Percentiles rank a stretch among this genome's conserved stretches.
Conservation (phyloP, 2,329 filamentous ascomycete genomes). For the Botryotinia globosa region DNA sequence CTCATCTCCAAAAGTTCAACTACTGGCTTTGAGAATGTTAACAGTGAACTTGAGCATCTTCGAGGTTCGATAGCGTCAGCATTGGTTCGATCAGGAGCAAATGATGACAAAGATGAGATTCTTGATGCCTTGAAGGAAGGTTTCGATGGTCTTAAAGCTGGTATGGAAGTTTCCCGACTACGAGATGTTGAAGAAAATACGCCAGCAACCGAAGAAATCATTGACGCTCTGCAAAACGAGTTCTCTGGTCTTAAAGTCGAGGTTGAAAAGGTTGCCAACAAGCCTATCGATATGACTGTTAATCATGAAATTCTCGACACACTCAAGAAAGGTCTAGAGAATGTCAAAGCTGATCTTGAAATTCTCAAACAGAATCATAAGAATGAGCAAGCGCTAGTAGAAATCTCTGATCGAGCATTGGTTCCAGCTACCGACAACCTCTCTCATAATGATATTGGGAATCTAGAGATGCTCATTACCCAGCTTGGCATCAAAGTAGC, state of each 20-base stretch:
- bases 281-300: slow-evolving; percentile 76
- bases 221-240: slow-evolving; percentile 87
- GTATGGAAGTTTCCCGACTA: slow-evolving; percentile 51
- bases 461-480: slow-evolving; percentile 77
- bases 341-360: slow-evolving; percentile 75
- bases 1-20: slow-evolving; percentile 53
- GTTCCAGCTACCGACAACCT: slow-evolving; percentile 53
- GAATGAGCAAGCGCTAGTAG: slow-evolving; percentile 48
- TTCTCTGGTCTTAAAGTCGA: slow-evolving; percentile 72
- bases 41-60: slow-evolving; percentile 59
- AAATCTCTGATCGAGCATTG: slow-evolving; percentile 47
- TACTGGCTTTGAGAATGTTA: slow-evolving; percentile 51
- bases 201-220: slow-evolving; percentile 75
- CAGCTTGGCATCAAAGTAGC: slow-evolving; percentile 85
- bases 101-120: slow-evolving; percentile 61
- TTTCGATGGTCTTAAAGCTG: slow-evolving; percentile 69
- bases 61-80: slow-evolving; percentile 55
- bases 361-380: slow-evolving; percentile 59
- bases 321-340: slow-evolving; percentile 75
- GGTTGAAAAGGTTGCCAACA: slow-evolving; percentile 74
- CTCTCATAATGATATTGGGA: slow-evolving; percentile 74
- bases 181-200: slow-evolving; percentile 34
- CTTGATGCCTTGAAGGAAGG: slow-evolving; percentile 62
- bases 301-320: slow-evolving; percentile 89
- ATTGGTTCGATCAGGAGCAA: slow-evolving; percentile 46